Conservation (phyloP, 208 protist genomes). For the Wallacemonas rigidus region DNA sequence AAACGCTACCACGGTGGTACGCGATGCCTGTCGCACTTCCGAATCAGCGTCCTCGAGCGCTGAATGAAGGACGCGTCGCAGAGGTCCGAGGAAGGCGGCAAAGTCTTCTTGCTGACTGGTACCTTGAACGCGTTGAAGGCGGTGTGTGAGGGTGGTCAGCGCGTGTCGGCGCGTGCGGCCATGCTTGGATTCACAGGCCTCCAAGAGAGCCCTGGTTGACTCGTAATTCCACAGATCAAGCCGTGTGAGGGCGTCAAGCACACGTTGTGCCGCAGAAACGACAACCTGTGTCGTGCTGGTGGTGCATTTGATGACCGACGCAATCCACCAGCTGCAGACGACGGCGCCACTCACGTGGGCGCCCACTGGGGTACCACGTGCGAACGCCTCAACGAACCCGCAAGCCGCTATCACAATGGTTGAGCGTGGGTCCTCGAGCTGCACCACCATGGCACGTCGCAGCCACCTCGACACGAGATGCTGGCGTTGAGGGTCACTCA, state of each 20-base stretch:
- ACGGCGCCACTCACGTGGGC: neutral
- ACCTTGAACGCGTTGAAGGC: slow-evolving; percentile 44
- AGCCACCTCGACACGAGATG: slow-evolving; percentile 46
- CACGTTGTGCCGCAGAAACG: slow-evolving; percentile 24
- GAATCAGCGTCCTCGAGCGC: slow-evolving; percentile 53
- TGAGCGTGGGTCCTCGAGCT: slow-evolving; percentile 49
- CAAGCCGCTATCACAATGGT: slow-evolving; percentile 28
- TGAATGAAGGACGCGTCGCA: slow-evolving; percentile 39
- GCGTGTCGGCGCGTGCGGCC: slow-evolving; percentile 42
- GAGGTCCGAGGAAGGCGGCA: slow-evolving; percentile 29
- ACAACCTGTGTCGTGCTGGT: slow-evolving; percentile 29
- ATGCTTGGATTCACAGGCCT: slow-evolving; percentile 44
- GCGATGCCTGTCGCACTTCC: slow-evolving; percentile 36
- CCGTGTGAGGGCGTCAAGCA: slow-evolving; percentile 34
- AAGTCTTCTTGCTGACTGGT: slow-evolving; percentile 35
- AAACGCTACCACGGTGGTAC: slow-evolving; percentile 52
- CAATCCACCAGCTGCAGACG: slow-evolving; percentile 55
- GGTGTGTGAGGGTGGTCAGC: slow-evolving; percentile 31
- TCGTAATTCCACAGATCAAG: slow-evolving; percentile 46
- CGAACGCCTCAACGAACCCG: slow-evolving; percentile 23
- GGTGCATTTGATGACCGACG: slow-evolving; percentile 38
- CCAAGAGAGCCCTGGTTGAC: slow-evolving; percentile 38
- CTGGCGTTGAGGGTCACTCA: slow-evolving; percentile 29
- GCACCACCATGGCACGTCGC: slow-evolving; percentile 16
- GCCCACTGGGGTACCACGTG: slow-evolving; percentile 16